Evolutionary conservation across 2,329 filamentous ascomycete species (phyloP), one percentile per base, ranked within the genome.

Genomic region (Diaporthe sp.): DNA sequence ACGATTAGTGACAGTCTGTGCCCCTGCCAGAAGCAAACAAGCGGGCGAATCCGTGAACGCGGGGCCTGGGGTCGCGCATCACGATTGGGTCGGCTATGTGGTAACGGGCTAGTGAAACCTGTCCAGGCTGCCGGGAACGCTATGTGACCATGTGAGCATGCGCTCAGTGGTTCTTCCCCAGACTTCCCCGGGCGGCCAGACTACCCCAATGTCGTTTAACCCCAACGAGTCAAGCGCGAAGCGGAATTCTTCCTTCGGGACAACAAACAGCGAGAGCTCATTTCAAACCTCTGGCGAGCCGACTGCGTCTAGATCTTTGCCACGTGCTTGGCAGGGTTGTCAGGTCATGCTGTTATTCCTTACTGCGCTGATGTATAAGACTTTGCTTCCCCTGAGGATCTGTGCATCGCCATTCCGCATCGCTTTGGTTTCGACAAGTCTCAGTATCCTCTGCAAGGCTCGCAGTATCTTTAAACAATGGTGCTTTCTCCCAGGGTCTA

Each of bases 161-260:
- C 42, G 25, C 34, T 8, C 20, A 65, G 61, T 49, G 42, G 34
- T 22, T 44, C 42, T 65, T 65, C 61, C 61, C 61, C 61, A 65
- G 61, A 65, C 61, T 65, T 65, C 61, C 61, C 61, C 61, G 3
- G 61, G 42, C 61, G 61, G 61, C 61, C 61, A 65, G 61, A 22
- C 60, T 22, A 5, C 25, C 39, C 60, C 17, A 31, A 22, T 44
- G 25, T 8, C 25, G n/a, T 47, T 15, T 65, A 22, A 47, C 61
- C 61, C 17, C 12, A 65, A 65, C 4, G 61, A 65, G 42, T 49
- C 42, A 65, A 65, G 61, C 61, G 61, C 25, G 13, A 15, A 20
- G 25, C 20, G 42, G 61, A n/a, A 65, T 34, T 49, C 17, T 31
- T 28, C 42, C 42, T n/a, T 65, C 61, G 61, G 61, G 61, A 39